Base-by-base conservation (phyloP, 768 basidiomycete genomes). In the Cystobasidium tubakii region DNA sequence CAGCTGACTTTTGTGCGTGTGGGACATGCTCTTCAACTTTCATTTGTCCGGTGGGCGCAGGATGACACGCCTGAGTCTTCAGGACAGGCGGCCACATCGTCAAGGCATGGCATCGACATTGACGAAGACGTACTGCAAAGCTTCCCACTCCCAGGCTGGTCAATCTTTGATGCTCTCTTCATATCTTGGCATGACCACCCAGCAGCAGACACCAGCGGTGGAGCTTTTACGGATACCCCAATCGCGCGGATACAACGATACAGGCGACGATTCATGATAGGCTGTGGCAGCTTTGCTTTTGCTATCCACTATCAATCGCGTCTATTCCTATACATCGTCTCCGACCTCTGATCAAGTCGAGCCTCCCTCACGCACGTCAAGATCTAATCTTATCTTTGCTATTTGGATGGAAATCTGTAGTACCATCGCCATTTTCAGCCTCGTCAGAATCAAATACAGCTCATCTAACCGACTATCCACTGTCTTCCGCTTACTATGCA, bases 131-230 rank as follows among this genome's bases (percentile, higher is more conserved):
- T 67, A 43, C 44, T 67, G 9, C 27, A 12, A 7, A 29, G 25
- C 17, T 43, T 67, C n/a, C 43, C 66, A 9, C 39, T 67, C 15
- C 66, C 66, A 31, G 66, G 44, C 10, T 67, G 66, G 66, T 33
- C 66, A 7, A 31, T 67, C 42, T 54, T 67, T 21, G 66, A 67
- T 50, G 50, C 50, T 21, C 42, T 67, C 66, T 54, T 67, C 17
- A 34, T 65, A 3, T 25, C 42, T 17, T 50, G 66, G 29, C 29
- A 62, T 21, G 57, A 62, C 57, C 57, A 62, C 25, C 57, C 57
- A 62, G 57, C 9, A 29, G 19, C 15, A 62, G 57, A 62, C 4
- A 62, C 57, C 3, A 62, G 57, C 25, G 57, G 57, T 39, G 57
- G 57, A 31, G 36, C 36, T 19, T 31, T 31, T 23, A 39, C 25